Conservation (phyloP, 2,329 filamentous ascomycete species). For the Aspergillus sp. region DNA sequence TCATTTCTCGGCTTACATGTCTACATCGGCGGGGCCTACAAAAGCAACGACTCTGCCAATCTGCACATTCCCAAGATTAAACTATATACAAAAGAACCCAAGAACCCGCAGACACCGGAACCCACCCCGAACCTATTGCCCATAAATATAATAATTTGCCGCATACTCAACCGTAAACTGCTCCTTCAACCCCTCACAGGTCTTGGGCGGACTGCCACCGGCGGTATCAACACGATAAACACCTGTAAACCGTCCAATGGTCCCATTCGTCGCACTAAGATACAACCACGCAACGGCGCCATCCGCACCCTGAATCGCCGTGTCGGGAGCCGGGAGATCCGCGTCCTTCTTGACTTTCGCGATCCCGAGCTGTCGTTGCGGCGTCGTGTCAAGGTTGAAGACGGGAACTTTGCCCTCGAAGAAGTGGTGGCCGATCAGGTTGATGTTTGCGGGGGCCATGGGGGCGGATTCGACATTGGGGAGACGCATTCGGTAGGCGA, state of each 20-base stretch:
- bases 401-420: conserved; percentile 74
- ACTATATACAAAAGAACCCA: conserved; percentile 18
- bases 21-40: background rate
- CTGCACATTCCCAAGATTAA: background rate
- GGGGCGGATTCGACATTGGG: conserved; percentile 41
- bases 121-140: conserved; percentile 25
- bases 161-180: conserved; percentile 78
- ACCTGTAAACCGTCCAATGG: conserved; percentile 69
- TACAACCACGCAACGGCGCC: conserved; percentile 81
- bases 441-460: conserved; percentile 60
- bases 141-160: conserved; percentile 74
- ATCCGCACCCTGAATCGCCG: conserved; percentile 63
- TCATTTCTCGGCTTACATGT: no score
- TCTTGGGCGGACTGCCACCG: conserved; percentile 75
- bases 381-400: conserved; percentile 73
- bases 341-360: conserved; percentile 66
- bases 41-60: background rate
- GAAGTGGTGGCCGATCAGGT: conserved; percentile 77
- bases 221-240: conserved; percentile 86
- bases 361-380: conserved; percentile 55
- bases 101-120: background rate
- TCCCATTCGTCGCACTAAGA: conserved; percentile 58
- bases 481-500: conserved; percentile 70
- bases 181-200: conserved; percentile 68
- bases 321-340: conserved; percentile 64